Conservation (phyloP, 345 rosid genomes). For the Citrus unshiu region DNA sequence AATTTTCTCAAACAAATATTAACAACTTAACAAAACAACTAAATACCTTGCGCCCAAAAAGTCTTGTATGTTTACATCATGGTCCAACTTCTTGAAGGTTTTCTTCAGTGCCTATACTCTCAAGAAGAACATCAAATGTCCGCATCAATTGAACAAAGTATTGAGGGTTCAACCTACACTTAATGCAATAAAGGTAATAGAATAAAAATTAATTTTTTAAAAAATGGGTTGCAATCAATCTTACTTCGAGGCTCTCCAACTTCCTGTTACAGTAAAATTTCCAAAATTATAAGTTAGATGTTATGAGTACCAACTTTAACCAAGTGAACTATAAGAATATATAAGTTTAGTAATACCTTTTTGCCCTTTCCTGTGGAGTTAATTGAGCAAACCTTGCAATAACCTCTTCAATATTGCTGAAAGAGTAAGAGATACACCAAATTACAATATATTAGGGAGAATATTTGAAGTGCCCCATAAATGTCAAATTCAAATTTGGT, state of each 20-base stretch:
- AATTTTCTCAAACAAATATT: neutral
- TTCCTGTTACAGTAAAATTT: slow-evolving; percentile 53
- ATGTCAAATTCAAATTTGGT: neutral
- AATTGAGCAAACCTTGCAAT: slow-evolving; percentile 72
- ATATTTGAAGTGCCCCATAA: neutral
- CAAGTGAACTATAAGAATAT: neutral
- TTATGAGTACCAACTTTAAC: slow-evolving; percentile 9
- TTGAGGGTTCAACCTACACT: neutral
- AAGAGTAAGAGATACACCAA: slow-evolving; percentile 12
- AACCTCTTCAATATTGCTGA: slow-evolving; percentile 70
- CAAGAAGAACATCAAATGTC: slow-evolving; percentile 27
- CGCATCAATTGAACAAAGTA: slow-evolving; percentile 1
- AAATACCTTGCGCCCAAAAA: slow-evolving; percentile 71
- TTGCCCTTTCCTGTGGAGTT: slow-evolving; percentile 89
- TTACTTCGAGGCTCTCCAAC: slow-evolving; percentile 96
- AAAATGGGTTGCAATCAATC: slow-evolving; percentile 16
- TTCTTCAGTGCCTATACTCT: slow-evolving; percentile 70
- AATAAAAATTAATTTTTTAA: slow-evolving; percentile 1
- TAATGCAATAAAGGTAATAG: slow-evolving; percentile 7
- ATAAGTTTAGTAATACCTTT: slow-evolving; percentile 39
- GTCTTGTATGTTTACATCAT: slow-evolving; percentile 80
- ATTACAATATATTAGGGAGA: neutral
- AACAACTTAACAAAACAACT: slow-evolving; percentile 10
- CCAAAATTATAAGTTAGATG: slow-evolving; percentile 12
- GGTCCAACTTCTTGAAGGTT: slow-evolving; percentile 90